Evolutionary conservation across 768 basidiomycete species (phyloP).

Genomic region (Leccinum aurantiacum): DNA sequence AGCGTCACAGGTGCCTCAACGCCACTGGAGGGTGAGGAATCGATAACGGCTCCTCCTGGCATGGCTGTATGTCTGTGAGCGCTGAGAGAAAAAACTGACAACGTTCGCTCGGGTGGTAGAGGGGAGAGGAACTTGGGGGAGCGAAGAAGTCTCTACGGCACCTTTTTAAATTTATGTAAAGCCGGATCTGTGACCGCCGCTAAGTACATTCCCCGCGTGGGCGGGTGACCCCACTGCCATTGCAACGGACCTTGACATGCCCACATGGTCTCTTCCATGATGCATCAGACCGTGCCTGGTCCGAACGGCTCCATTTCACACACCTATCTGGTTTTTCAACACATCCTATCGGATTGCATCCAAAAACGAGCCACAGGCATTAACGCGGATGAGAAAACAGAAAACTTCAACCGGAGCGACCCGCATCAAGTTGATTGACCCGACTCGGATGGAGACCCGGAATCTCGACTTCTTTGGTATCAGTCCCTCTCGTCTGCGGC

Average conservation of each 20-base stretch:
- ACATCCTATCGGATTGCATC: not conserved
- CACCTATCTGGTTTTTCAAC: not conserved
- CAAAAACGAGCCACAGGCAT: not conserved
- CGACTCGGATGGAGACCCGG: not conserved
- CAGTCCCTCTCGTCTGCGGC: not conserved
- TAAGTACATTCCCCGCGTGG: slow-evolving; percentile 11
- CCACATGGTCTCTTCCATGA: slow-evolving; percentile 17
- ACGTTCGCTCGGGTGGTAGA: not conserved
- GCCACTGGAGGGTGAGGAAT: not conserved
- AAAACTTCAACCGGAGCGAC: not conserved
- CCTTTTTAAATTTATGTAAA: slow-evolving; percentile 3
- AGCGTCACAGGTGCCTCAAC: slow-evolving; percentile 27
- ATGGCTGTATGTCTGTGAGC: slow-evolving; percentile 9
- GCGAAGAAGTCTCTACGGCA: not conserved
- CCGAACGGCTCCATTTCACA: slow-evolving; percentile 1
- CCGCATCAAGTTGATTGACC: not conserved
- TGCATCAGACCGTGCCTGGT: slow-evolving; percentile 10
- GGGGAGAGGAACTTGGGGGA: not conserved
- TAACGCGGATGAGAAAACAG: not conserved
- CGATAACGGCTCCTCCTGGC: slow-evolving; percentile 14
- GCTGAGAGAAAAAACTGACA: not conserved
- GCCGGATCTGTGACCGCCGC: slow-evolving; percentile 2
- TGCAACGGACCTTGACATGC: slow-evolving; percentile 20
- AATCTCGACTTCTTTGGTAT: not conserved
- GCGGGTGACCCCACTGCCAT: slow-evolving; percentile 18